phyloP scores from a whole-genome alignment of 768 basidiomycete species.

The Russula dissimulans region DNA sequence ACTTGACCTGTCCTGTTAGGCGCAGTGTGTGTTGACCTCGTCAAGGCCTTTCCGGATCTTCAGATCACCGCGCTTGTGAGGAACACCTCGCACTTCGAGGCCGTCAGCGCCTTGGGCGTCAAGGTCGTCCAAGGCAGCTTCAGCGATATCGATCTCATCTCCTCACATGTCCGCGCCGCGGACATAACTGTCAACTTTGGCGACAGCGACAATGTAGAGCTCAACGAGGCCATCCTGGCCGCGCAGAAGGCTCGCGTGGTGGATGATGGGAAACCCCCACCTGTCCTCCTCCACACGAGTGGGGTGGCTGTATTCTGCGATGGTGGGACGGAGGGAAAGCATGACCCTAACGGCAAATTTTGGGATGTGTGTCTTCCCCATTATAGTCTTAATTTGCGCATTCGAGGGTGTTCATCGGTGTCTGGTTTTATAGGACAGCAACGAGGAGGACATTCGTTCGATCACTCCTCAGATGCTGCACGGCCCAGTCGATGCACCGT shows the following conservation, averaged over 20 bases:
- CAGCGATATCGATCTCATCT: conserved; percentile 1
- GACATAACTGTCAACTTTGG: conserved; percentile 9
- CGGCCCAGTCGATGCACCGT: conserved; percentile 8
- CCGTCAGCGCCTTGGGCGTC: not conserved
- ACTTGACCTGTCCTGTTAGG: not conserved
- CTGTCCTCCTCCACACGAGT: conserved; percentile 9
- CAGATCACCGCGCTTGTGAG: conserved; percentile 10
- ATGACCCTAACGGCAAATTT: not conserved
- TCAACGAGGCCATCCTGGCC: not conserved
- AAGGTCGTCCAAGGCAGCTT: conserved; percentile 3
- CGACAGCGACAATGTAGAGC: not conserved
- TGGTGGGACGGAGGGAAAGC: not conserved
- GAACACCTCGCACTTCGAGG: not conserved
- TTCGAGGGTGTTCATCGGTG: not conserved
- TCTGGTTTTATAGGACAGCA: not conserved
- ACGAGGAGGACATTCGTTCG: conserved; percentile 5
- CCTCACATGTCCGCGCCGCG: not conserved
- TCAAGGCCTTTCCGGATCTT: not conserved
- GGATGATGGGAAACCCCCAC: not conserved
- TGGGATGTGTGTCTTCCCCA: conserved; percentile 3
- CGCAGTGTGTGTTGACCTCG: not conserved
- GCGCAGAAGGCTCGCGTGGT: conserved; percentile 7
- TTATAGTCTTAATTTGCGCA: not conserved
- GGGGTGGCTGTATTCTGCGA: conserved; percentile 5
- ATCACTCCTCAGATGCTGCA: conserved; percentile 11